These are phyloP conservation scores for Chalciporus chontae DNA, from an alignment of 768 basidiomycete species.

Conservation along the genomic window DNA sequence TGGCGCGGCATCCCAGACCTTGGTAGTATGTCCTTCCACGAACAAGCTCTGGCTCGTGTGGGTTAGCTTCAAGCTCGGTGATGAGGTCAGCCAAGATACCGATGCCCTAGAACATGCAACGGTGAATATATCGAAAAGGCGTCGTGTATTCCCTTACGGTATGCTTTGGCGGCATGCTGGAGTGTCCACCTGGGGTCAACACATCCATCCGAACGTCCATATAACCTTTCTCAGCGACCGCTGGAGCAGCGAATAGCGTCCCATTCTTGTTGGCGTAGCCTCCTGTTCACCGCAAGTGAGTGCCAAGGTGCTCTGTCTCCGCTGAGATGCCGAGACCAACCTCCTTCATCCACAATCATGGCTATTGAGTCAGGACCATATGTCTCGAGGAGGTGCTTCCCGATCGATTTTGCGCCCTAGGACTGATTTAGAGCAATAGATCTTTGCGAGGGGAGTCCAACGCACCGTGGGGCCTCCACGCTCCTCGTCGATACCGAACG, in stretches of 20 bases:
- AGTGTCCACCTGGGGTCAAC: slow-evolving; percentile 50
- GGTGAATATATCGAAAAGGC: not conserved
- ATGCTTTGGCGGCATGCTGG: slow-evolving; percentile 49
- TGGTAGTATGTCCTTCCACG: slow-evolving; percentile 26
- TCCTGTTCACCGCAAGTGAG: slow-evolving; percentile 19
- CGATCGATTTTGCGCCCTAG: slow-evolving; percentile 44
- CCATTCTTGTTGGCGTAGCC: slow-evolving; percentile 28
- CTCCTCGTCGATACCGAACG: slow-evolving; percentile 47
- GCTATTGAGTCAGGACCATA: slow-evolving; percentile 51
- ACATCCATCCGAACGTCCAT: slow-evolving; percentile 41
- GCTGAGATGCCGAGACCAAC: slow-evolving; percentile 19
- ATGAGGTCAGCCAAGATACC: slow-evolving; percentile 50
- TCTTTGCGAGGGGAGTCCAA: not conserved
- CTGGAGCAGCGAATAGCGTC: slow-evolving; percentile 29
- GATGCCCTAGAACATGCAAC: slow-evolving; percentile 32
- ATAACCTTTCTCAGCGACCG: slow-evolving; percentile 42
- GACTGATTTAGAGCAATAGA: not conserved
- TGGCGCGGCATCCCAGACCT: slow-evolving; percentile 40
- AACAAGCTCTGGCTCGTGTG: slow-evolving; percentile 32
- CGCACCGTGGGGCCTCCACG: slow-evolving; percentile 37
- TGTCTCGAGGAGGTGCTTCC: slow-evolving; percentile 34
- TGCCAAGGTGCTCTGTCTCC: not conserved
- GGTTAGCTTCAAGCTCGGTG: slow-evolving; percentile 44
- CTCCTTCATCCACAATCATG: slow-evolving; percentile 60
- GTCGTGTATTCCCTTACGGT: slow-evolving; percentile 34